Conservation (phyloP, 768 basidiomycete genomes). For the Boletus eberwhitei region DNA sequence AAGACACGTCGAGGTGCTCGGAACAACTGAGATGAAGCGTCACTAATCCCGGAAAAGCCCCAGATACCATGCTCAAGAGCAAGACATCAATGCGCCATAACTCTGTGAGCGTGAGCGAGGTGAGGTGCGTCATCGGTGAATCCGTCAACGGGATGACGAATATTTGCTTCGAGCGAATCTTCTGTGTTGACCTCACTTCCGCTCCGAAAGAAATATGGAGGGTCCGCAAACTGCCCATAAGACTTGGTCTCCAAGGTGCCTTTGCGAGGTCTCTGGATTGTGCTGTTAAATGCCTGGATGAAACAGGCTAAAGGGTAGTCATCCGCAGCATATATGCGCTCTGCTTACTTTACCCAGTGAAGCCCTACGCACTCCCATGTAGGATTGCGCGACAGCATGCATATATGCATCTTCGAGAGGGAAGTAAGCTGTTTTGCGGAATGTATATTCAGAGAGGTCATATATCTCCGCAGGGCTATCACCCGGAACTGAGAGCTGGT, state of each 20-base stretch:
- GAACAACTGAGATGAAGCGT: constrained; percentile 56
- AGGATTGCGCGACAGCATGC: constrained; percentile 18
- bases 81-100: constrained; percentile 56
- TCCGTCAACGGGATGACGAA: constrained; percentile 28
- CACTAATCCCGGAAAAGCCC: constrained; percentile 42
- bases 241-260: constrained; percentile 27
- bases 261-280: constrained; percentile 16
- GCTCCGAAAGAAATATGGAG: constrained; percentile 42
- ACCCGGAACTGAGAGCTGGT: constrained; percentile 42
- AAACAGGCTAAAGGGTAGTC: background rate
- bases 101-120: constrained; percentile 46
- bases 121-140: constrained; percentile 35
- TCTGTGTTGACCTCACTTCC: constrained; percentile 46
- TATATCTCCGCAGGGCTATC: constrained; percentile 39
- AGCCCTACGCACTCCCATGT: constrained; percentile 30
- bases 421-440: constrained; percentile 19
- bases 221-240: constrained; percentile 34
- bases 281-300: constrained; percentile 20
- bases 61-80: constrained; percentile 47
- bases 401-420: constrained; percentile 35
- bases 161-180: constrained; percentile 33
- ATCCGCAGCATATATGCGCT: constrained; percentile 16
- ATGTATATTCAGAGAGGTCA: constrained; percentile 20
- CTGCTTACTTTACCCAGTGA: constrained; percentile 46
- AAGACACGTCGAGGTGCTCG: constrained; percentile 52